Evolutionary conservation across 2,329 filamentous ascomycete species (phyloP).

Genomic region (Rachicladosporium sp.): DNA sequence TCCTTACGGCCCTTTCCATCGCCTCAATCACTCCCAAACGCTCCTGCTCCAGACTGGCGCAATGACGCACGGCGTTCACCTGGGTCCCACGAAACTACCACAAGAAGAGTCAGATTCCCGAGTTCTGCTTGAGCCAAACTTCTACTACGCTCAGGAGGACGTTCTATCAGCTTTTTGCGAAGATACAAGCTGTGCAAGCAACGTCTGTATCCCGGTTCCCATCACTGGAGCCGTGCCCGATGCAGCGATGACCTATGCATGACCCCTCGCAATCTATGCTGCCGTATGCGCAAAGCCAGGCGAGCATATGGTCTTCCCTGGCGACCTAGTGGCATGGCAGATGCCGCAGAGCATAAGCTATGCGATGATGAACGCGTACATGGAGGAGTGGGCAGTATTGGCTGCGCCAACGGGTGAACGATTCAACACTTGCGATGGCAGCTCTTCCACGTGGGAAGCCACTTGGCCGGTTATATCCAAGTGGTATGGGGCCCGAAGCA

Average conservation of each 20-base stretch:
- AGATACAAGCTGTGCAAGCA: conserved; percentile 30
- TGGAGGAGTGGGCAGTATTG: conserved; percentile 40
- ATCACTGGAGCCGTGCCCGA: conserved; percentile 40
- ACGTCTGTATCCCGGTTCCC: conserved; percentile 35
- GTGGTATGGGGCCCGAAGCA: conserved; percentile 30
- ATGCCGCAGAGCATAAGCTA: conserved; percentile 29
- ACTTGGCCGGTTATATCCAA: conserved; percentile 37
- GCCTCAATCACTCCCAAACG: conserved; percentile 33
- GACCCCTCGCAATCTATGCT: conserved; percentile 39
- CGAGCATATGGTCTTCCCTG: conserved; percentile 32
- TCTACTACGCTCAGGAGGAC: conserved; percentile 46
- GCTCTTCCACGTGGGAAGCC: conserved; percentile 36
- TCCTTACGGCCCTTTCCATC: conserved; percentile 32
- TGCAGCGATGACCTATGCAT: conserved; percentile 39
- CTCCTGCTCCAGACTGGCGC: conserved; percentile 41
- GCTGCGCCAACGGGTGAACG: conserved; percentile 30
- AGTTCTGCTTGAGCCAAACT: conserved; percentile 36
- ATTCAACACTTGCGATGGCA: conserved; percentile 39
- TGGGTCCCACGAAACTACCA: conserved; percentile 33
- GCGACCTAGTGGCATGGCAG: conserved; percentile 36
- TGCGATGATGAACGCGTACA: conserved; percentile 37
- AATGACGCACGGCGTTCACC: conserved; percentile 40
- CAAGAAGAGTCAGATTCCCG: conserved; percentile 37
- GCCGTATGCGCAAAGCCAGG: conserved; percentile 31
- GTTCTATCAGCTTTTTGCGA: conserved; percentile 31